Base-by-base conservation (phyloP, 2,329 filamentous ascomycete genomes). In the Seiridium unicorne region DNA sequence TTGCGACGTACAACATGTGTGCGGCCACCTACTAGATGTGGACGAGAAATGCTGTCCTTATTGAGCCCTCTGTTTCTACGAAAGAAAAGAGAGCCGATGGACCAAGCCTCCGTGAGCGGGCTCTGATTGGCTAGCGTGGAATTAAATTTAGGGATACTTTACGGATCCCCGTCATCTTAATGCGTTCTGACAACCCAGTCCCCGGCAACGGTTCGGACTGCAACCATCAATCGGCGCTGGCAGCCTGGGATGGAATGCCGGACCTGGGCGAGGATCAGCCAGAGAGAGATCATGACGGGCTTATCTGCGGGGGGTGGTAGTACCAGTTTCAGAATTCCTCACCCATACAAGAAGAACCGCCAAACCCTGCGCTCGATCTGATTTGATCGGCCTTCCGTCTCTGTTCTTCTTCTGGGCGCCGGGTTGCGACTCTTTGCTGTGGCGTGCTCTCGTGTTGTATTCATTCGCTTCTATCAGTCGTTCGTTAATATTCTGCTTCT, bases 81-180 rank as follows among this genome's bases (percentile, higher is more conserved):
- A 61, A 34, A 61, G 59, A 58, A 38, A 58, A 60, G 49, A 61
- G 59, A 49, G 49, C 51, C 48, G 60, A 55, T 61, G 46, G 40
- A 32, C 54, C 40, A 46, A 46, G 56, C 55, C 61, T 54, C 57
- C 64, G 62, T 60, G 54, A 48, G 10, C 9, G 47, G 42, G 60
- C 58, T 63, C 53, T 62, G 56, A 65, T 69, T 66, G 66, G 63
- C 47, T 58, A 55, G 56, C 58, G 60, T 58, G 64, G 59, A 63
- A 55, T 62, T 56, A 46, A 60, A 62, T 64, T 66, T 63, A 66
- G 63, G 63, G 60, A 61, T 18, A 46, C 59, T 64, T 65, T 65
- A 64, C 61, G 40, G 58, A 58, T 62, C 65, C 67, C 54, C 47
- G 63, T 66, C 62, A 55, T 46, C 42, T 56, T 34, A 47, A 55